Conservation (phyloP, 495 filamentous ascomycete species). For the Penicilliopsis zonata region DNA sequence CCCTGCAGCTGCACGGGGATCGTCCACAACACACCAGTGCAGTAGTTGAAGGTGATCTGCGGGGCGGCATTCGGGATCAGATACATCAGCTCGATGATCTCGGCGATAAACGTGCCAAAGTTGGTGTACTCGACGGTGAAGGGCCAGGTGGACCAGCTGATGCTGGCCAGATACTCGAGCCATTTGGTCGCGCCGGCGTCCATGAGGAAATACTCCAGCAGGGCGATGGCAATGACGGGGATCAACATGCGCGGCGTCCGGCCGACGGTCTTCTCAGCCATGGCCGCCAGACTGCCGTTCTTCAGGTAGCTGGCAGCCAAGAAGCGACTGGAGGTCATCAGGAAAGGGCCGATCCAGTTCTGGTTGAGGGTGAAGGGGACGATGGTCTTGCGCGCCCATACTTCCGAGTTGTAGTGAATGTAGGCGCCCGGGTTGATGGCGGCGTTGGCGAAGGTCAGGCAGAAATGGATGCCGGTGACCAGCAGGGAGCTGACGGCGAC, state of each 20-base stretch:
- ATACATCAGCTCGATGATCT: constrained; percentile 24
- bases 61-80: constrained; percentile 32
- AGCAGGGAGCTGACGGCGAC: constrained; percentile 21
- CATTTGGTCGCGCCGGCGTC: constrained; percentile 22
- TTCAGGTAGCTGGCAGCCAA: constrained; percentile 19
- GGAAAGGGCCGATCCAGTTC: constrained; percentile 28
- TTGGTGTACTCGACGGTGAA: constrained; percentile 16
- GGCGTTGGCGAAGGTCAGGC: constrained; percentile 18
- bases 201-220: constrained; percentile 32
- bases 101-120: constrained; percentile 20
- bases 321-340: constrained; percentile 30
- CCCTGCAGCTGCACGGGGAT: constrained; percentile 30
- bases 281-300: constrained; percentile 17
- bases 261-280: constrained; percentile 26
- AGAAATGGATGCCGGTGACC: constrained; percentile 25
- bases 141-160: constrained; percentile 32
- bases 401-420: constrained; percentile 19
- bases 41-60: constrained; percentile 29
- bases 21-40: constrained; percentile 32
- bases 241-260: constrained; percentile 25
- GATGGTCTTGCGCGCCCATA: constrained; percentile 18
- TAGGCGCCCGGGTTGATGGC: constrained; percentile 16
- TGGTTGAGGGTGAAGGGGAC: constrained; percentile 25
- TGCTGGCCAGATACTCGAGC: constrained; percentile 25
- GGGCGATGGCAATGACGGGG: constrained; percentile 18